Base-by-base conservation (phyloP, 2,329 filamentous ascomycete species). In the Chrysosphaeria jannelii region DNA sequence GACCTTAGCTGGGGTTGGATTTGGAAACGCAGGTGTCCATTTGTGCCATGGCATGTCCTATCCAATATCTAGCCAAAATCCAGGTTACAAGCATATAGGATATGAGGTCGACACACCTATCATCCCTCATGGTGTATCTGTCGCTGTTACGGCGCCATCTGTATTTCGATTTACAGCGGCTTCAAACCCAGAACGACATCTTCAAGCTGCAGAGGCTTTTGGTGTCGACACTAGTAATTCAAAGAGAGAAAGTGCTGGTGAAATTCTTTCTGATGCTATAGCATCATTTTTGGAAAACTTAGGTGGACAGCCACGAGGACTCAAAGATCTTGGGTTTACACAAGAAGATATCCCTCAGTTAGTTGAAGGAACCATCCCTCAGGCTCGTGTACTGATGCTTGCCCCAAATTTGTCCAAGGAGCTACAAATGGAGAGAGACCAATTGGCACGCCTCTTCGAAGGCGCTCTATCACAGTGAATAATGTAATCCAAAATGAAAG, bases 1-100 rank as follows among this genome's bases (percentile, higher is more conserved):
- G 1, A 97, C 85, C 3, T 28, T 97, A 3, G 85, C 88, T 0
- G 85, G 85, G 21, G 78, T 97, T 3, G 85, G 85, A 0, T 97
- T 97, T 41, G 85, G 88, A 11, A 97, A 97, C 36, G 88, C 88
- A 2, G 85, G 88, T 23, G 85, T 97, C 3, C 85, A 97, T 47
- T 52, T 64, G 21, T 64, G 58, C 31, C 58, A 64, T 31, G 58
- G 81, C 40, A 93, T 97, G 81, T 88, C 74, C 13, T 97, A 97
- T 39, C 85, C 85, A 10, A 90, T 97, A 38, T 89, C 76, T 1
- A 75, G 78, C 14, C 79, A 91, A 41, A 97, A 97, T 41, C 75
- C 22, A 10, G 68, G 70, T 5, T 93, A 93, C 47, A 66, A 64
- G 36, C 85, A 97, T 40, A 44, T 56, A 0, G 85, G 85, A n/a